Evolutionary conservation across 106 monocot genomes (phyloP), one percentile per base, ranked within the genome.

Genomic region (Iris macrosiphon): DNA sequence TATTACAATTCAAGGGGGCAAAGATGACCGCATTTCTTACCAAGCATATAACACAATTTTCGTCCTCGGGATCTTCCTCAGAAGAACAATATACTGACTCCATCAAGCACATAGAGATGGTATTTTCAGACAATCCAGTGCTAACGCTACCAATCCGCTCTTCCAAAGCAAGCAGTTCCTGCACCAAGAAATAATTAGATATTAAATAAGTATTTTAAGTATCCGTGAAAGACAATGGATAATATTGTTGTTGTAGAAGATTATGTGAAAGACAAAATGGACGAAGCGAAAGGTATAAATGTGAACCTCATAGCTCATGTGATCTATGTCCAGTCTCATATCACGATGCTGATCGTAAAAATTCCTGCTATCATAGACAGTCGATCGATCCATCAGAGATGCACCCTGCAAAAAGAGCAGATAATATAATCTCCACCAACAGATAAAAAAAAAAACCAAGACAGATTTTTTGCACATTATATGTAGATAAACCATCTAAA

Each of bases 271-370:
- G n/a, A n/a, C n/a, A n/a, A n/a, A n/a, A n/a, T n/a, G n/a, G n/a
- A n/a, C n/a, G n/a, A 38, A 28, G 14, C 14, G 34, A 13, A 54
- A 18, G 18, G 11, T 9, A 10, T 23, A 9, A 1, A 21, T 9
- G n/a, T n/a, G n/a, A n/a, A 78, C 78, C 78, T 78, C 78, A 40
- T 78, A 78, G 52, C 51, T 72, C 78, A 78, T 72, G 57, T 63
- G 66, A 43, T 78, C 78, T 23, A 78, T 54, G 57, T 78, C 78
- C 15, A 78, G 72, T 41, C 78, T 67, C 67, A 78, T 67, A 28
- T 59, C 72, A 11, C 43, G 56, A 42, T 78, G 62, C 45, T 72
- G 55, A 63, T 78, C 72, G 51, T 42, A 59, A 22, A 68, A 35
- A 49, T 22, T 49, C 11, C 47, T 49, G 12, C 60, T 55, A 23